Conservation (phyloP, 108 stramenopile genomes). For the Cyclotella distinguenda region DNA sequence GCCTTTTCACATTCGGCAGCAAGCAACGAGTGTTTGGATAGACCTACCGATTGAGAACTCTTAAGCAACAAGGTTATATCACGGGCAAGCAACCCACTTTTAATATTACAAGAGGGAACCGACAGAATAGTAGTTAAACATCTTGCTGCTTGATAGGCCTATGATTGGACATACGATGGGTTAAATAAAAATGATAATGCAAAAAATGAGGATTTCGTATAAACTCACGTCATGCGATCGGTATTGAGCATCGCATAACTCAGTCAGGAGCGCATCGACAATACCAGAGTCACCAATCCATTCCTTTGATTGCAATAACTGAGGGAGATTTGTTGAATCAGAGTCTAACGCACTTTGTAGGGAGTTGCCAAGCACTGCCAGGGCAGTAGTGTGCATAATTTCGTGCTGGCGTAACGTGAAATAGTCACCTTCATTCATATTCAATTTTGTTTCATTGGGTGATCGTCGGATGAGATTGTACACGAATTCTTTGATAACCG, state of each 20-base stretch:
- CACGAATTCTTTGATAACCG: constrained; percentile 27
- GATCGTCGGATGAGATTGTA: constrained; percentile 6
- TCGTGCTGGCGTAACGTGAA: constrained; percentile 10
- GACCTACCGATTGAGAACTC: constrained; percentile 10
- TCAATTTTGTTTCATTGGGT: background rate
- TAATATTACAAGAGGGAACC: constrained; percentile 15
- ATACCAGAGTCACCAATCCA: constrained; percentile 31
- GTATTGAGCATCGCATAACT: constrained; percentile 16
- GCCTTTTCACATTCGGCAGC: constrained; percentile 32
- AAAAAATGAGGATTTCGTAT: no score
- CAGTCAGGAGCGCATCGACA: constrained; percentile 17
- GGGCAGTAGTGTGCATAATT: constrained; percentile 30
- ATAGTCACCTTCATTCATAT: background rate
- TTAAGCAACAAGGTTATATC: constrained; percentile 4
- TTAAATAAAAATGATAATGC: no score
- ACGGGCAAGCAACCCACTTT: constrained; percentile 10
- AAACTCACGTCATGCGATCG: constrained; percentile 22
- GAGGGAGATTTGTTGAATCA: background rate
- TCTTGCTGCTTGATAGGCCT: constrained; percentile 38
- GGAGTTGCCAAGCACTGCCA: constrained; percentile 28
- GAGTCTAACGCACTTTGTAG: constrained; percentile 11
- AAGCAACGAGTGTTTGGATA: constrained; percentile 18
- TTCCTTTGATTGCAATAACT: constrained; percentile 17
- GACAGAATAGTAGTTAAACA: constrained; percentile 16
- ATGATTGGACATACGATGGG: no score